Conservation (phyloP, 495 filamentous ascomycete genomes). For the Lasiosphaeriaceae sp. region DNA sequence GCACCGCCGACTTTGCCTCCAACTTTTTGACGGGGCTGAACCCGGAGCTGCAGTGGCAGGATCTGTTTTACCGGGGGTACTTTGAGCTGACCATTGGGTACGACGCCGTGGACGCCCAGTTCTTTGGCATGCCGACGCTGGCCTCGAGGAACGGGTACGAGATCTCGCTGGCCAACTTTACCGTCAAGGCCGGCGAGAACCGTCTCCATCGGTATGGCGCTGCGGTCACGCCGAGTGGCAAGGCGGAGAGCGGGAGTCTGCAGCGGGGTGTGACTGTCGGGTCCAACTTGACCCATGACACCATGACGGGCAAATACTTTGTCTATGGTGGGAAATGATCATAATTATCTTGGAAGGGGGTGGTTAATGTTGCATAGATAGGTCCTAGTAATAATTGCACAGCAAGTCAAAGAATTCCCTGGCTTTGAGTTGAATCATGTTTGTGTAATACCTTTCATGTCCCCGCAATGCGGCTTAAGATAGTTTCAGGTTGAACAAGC, state of each 20-base stretch:
- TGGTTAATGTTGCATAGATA: too few relatives aligned
- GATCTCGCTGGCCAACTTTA: constrained; percentile 59
- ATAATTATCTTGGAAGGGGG: too few relatives aligned
- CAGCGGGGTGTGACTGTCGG: constrained; percentile 1
- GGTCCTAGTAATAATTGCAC: too few relatives aligned
- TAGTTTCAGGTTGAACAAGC: too few relatives aligned
- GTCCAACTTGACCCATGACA: constrained; percentile 8
- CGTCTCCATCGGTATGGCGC: constrained; percentile 28
- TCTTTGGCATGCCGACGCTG: constrained; percentile 38
- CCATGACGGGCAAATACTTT: constrained; percentile 14
- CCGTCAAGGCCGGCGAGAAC: constrained; percentile 53
- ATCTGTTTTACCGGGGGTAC: constrained; percentile 63
- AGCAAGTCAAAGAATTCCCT: too few relatives aligned
- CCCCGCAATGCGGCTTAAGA: too few relatives aligned
- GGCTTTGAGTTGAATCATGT: too few relatives aligned
- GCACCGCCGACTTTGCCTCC: constrained; percentile 31
- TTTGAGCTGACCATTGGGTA: constrained; percentile 53
- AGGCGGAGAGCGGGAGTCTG: constrained; percentile 2
- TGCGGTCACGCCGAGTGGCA: background rate
- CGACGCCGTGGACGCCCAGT: constrained; percentile 45
- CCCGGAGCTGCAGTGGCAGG: constrained; percentile 62
- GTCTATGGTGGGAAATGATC: background rate
- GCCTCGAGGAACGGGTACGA: constrained; percentile 48
- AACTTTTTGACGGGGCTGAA: constrained; percentile 45
- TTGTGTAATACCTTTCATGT: too few relatives aligned